These are phyloP conservation scores for Russula foetens DNA, from an alignment of 768 basidiomycete species.

Conservation along the genomic window DNA sequence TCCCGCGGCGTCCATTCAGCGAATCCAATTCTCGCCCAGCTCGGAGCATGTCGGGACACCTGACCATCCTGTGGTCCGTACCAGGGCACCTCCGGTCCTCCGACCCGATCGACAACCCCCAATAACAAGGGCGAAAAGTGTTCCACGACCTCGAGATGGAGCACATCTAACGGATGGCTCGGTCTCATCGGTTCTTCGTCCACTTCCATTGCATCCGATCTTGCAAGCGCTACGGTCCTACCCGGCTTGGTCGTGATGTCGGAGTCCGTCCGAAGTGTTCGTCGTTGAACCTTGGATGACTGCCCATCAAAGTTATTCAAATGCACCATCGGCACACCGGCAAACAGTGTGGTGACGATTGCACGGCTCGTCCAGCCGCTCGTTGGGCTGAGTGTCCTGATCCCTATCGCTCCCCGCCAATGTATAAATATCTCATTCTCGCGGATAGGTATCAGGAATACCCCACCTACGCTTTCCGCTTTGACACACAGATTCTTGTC, in stretches of 20 bases:
- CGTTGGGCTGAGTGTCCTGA: conserved; percentile 14
- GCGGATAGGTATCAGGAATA: background rate
- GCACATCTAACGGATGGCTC: conserved; percentile 51
- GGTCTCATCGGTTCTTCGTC: conserved; percentile 42
- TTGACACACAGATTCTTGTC: conserved; percentile 62
- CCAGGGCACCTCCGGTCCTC: conserved; percentile 36
- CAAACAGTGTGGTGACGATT: conserved; percentile 42
- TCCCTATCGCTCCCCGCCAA: background rate
- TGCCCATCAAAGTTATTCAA: conserved; percentile 32
- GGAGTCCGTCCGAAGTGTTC: conserved; percentile 18
- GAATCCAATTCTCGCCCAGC: conserved; percentile 35
- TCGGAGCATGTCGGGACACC: conserved; percentile 52
- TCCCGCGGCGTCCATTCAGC: conserved; percentile 46
- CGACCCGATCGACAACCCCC: conserved; percentile 49
- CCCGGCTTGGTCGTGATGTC: conserved; percentile 16
- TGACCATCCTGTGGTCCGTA: conserved; percentile 25
- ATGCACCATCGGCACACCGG: conserved; percentile 26
- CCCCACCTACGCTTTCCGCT: conserved; percentile 30
- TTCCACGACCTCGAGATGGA: conserved; percentile 62
- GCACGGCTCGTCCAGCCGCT: conserved; percentile 38
- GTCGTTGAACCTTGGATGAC: conserved; percentile 17
- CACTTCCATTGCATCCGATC: conserved; percentile 44
- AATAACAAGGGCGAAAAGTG: conserved; percentile 57
- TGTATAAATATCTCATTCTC: background rate
- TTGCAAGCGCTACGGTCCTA: conserved; percentile 19